phyloP scores from a whole-genome alignment of 2,329 filamentous ascomycete species.

The Aureobasidium subglaciale region DNA sequence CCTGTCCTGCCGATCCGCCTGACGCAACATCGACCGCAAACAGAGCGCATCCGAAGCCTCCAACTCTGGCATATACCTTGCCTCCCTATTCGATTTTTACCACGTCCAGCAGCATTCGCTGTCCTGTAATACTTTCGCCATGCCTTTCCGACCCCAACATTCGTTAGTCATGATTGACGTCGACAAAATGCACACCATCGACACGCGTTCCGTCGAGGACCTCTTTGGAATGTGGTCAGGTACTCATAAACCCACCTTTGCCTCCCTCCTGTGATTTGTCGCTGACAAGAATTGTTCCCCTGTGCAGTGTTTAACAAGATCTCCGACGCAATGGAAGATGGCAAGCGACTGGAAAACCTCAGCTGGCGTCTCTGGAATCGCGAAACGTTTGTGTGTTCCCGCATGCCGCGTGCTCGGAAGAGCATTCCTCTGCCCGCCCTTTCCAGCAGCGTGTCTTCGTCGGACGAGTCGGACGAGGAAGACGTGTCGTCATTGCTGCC shows the following conservation, averaged over 20 bases:
- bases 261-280: background rate
- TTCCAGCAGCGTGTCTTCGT: slow-evolving; percentile 39
- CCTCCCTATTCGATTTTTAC: background rate
- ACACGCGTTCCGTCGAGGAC: slow-evolving; percentile 86
- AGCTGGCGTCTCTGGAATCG: slow-evolving; percentile 94
- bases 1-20: slow-evolving; percentile 7
- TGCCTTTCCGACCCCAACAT: slow-evolving; percentile 78
- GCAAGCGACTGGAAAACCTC: slow-evolving; percentile 85
- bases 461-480: slow-evolving; percentile 39
- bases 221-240: slow-evolving; percentile 96
- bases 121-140: slow-evolving; percentile 36
- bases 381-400: slow-evolving; percentile 47
- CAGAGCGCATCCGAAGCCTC: background rate
- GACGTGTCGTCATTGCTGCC: slow-evolving; percentile 32
- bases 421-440: slow-evolving; percentile 35
- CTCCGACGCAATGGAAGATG: slow-evolving; percentile 88
- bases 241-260: slow-evolving; percentile 41
- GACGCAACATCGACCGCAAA: slow-evolving; percentile 13
- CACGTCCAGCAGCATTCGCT: slow-evolving; percentile 4
- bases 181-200: slow-evolving; percentile 87
- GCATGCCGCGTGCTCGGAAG: slow-evolving; percentile 20
- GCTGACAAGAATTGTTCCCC: slow-evolving; percentile 16
- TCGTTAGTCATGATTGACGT: slow-evolving; percentile 88
- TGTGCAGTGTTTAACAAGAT: slow-evolving; percentile 72
- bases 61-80: background rate